Conservation (phyloP, 1,284 basidiomycete species). For the Cystobasidium pallidum region DNA sequence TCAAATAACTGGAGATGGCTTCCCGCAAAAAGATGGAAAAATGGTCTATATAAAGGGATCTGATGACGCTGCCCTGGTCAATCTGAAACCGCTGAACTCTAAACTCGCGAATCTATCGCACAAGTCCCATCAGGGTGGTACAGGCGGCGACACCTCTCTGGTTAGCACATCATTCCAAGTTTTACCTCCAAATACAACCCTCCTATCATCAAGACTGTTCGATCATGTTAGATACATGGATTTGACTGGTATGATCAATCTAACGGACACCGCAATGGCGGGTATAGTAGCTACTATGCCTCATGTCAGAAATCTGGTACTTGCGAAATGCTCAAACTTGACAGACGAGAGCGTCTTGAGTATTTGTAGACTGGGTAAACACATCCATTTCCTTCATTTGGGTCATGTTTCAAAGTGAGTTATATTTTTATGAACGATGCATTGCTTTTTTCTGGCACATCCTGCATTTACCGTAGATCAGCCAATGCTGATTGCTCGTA, state of each 20-base stretch:
- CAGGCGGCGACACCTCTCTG: not conserved
- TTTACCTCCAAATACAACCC: conserved; percentile 10
- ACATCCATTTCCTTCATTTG: conserved; percentile 92
- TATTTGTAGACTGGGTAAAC: conserved; percentile 84
- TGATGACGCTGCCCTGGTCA: conserved; percentile 65
- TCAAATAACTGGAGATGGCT: conserved; percentile 79
- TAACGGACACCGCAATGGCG: conserved; percentile 88
- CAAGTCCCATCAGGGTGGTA: conserved; percentile 1
- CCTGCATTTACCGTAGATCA: no score
- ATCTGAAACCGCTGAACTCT: conserved; percentile 55
- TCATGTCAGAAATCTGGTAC: conserved; percentile 85
- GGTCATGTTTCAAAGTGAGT: conserved; percentile 75
- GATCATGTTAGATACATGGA: conserved; percentile 87
- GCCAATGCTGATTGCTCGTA: not conserved
- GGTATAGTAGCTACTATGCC: conserved; percentile 86
- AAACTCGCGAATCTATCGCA: conserved; percentile 16
- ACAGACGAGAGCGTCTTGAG: conserved; percentile 84
- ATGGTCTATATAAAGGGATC: conserved; percentile 54
- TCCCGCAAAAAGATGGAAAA: conserved; percentile 64
- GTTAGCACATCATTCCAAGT: not conserved
- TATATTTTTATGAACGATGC: no score
- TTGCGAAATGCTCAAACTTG: conserved; percentile 85
- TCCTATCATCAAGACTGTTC: conserved; percentile 57
- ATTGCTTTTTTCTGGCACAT: no score
- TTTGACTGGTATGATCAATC: conserved; percentile 76